These are phyloP conservation scores for Trichoderma atrobrunneum DNA, from an alignment of 2,329 filamentous ascomycete species.

Conservation along the genomic window DNA sequence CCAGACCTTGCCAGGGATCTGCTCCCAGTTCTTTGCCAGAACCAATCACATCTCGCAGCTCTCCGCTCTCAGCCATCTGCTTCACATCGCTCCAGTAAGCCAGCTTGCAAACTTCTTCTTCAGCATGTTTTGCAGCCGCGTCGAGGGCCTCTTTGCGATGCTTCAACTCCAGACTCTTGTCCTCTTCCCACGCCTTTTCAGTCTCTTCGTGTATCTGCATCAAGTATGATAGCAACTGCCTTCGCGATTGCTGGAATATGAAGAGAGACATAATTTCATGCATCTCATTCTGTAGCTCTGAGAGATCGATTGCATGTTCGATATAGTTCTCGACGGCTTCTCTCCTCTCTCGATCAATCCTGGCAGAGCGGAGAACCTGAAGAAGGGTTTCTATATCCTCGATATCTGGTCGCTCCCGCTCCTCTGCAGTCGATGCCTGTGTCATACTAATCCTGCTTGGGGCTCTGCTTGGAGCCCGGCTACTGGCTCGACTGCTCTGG, in stretches of 20 bases:
- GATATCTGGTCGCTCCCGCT: conserved; percentile 58
- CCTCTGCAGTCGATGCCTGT: conserved; percentile 39
- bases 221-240: conserved; percentile 70
- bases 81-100: conserved; percentile 88
- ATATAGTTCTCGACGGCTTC: conserved; percentile 80
- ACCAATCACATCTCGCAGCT: conserved; percentile 45
- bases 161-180: conserved; percentile 33
- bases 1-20: conserved; percentile 48
- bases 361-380: conserved; percentile 61
- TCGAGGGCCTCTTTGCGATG: conserved; percentile 65
- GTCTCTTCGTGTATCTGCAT: conserved; percentile 55
- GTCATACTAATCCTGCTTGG: conserved; percentile 39
- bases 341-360: conserved; percentile 89
- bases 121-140: conserved; percentile 70
- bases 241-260: conserved; percentile 83
- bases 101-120: conserved; percentile 74
- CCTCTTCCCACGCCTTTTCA: conserved; percentile 36
- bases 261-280: conserved; percentile 82
- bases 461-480: conserved; percentile 33
- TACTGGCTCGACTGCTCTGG: conserved; percentile 33
- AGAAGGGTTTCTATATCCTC: conserved; percentile 67
- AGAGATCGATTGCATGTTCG: conserved; percentile 72
- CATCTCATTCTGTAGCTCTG: conserved; percentile 72
- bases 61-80: conserved; percentile 58
- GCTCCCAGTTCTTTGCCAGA: conserved; percentile 31